These are phyloP conservation scores for Podospora appendiculata DNA, from an alignment of 495 filamentous ascomycete genomes.

Conservation along the genomic window DNA sequence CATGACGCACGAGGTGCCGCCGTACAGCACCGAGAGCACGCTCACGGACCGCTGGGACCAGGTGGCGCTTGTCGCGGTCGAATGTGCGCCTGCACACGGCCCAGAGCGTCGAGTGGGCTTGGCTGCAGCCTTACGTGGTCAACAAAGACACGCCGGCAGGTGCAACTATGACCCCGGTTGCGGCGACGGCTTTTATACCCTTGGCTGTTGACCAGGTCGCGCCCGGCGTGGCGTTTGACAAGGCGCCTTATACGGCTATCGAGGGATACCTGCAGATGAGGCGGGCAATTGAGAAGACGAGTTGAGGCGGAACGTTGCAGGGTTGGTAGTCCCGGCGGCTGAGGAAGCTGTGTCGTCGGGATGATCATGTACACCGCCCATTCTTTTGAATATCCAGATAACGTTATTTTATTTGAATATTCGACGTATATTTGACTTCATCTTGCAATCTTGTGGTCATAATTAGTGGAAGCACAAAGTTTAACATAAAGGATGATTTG, in stretches of 20 bases:
- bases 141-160: neutral
- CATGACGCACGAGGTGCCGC: constrained; percentile 11
- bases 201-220: neutral
- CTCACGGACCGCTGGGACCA: neutral
- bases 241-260: constrained; percentile 32
- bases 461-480: too few relatives aligned
- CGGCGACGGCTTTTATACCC: neutral
- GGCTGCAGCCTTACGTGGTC: constrained; percentile 38
- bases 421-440: too few relatives aligned
- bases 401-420: too few relatives aligned
- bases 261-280: constrained; percentile 40
- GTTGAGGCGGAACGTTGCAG: constrained; percentile 3
- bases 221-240: constrained; percentile 12
- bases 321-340: too few relatives aligned
- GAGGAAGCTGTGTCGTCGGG: too few relatives aligned
- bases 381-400: too few relatives aligned
- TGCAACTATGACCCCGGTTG: neutral
- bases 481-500: too few relatives aligned
- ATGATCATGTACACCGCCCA: too few relatives aligned
- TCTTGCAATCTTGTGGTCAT: too few relatives aligned
- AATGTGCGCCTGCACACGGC: constrained; percentile 12
- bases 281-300: constrained; percentile 11
- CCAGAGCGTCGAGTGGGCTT: constrained; percentile 28
- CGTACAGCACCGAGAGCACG: neutral
- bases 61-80: neutral